Evolutionary conservation across 306 rosid genomes (phyloP).

Genomic region (Vigna trinervia): DNA sequence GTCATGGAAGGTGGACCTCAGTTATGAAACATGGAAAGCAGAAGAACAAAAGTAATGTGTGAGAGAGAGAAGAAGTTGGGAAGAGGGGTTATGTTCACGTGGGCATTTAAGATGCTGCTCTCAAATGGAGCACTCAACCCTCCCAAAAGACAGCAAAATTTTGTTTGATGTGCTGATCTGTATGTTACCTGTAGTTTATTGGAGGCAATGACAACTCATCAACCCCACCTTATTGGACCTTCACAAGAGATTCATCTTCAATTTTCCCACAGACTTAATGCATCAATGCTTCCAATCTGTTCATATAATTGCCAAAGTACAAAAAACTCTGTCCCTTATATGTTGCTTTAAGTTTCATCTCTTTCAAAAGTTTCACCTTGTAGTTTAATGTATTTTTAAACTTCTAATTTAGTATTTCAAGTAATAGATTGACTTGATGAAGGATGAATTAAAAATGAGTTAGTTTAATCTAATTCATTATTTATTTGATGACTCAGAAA

Average conservation of each 20-base stretch:
- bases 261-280: background rate
- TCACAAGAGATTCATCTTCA: background rate
- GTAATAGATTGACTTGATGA: too few species aligned
- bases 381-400: too few species aligned
- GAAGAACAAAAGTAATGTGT: background rate
- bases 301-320: background rate
- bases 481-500: too few species aligned
- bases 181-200: background rate
- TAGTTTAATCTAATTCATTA: too few species aligned
- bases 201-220: slow-evolving; percentile 11
- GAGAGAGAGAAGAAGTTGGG: background rate
- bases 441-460: too few species aligned
- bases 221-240: slow-evolving; percentile 30
- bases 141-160: slow-evolving; percentile 31
- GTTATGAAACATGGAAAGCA: slow-evolving; percentile 15
- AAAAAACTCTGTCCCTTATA: background rate
- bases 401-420: background rate
- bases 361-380: background rate
- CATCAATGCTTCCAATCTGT: background rate
- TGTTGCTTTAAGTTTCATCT: background rate
- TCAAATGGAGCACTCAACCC: slow-evolving; percentile 10
- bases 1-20: slow-evolving; percentile 30
- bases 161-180: slow-evolving; percentile 12
- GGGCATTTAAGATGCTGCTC: slow-evolving; percentile 40
- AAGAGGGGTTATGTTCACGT: slow-evolving; percentile 44